Evolutionary conservation across 2,329 filamentous ascomycete species (phyloP), one percentile per base, ranked within the genome.

Genomic region (Lachnellula suecica): DNA sequence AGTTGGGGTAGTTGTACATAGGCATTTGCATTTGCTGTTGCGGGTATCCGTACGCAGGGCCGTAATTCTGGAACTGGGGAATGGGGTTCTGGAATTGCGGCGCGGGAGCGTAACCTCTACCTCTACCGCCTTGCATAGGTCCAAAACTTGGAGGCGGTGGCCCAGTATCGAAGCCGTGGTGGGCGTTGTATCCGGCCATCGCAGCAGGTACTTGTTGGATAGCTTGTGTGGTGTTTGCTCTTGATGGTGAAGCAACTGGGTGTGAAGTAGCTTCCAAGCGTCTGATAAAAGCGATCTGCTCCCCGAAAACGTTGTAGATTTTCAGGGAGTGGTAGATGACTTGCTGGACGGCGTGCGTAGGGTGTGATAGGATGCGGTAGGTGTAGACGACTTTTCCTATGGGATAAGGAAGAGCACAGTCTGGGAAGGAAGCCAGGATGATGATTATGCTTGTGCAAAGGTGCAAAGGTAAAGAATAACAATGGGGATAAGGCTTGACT

Each of bases 181-280:
- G 37, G 19, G 60, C 45, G 55, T 67, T 67, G 49, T 52, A 64
- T 22, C 63, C 63, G 40, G 52, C 47, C 53, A 62, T 58, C 40
- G 40, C 19, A 22, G 37, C 44, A 10, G 29, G 25, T 25, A 11
- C 15, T 29, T n/a, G 27, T 38, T 37, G 43, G n/a, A n/a, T n/a
- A n/a, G n/a, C n/a, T n/a, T n/a, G n/a, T n/a, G n/a, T n/a, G 42
- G 20, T 11, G 11, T 5, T 42, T 6, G 27, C 35, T 38, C 5
- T 20, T n/a, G 11, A 4, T 23, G 37, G 13, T 34, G 13, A 4
- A 29, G 31, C n/a, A 5, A 44, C 23, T 27, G 49, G 29, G 17
- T 53, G 31, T 6, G 49, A 40, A 6, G 56, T n/a, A 19, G 57
- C 61, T 4, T 22, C 47, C 3, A 61, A 41, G 4, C 52, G 51